Evolutionary conservation across 2,329 filamentous ascomycete species (phyloP), one percentile per base, ranked within the genome.

Genomic region (Chaetomiaceae sp.): DNA sequence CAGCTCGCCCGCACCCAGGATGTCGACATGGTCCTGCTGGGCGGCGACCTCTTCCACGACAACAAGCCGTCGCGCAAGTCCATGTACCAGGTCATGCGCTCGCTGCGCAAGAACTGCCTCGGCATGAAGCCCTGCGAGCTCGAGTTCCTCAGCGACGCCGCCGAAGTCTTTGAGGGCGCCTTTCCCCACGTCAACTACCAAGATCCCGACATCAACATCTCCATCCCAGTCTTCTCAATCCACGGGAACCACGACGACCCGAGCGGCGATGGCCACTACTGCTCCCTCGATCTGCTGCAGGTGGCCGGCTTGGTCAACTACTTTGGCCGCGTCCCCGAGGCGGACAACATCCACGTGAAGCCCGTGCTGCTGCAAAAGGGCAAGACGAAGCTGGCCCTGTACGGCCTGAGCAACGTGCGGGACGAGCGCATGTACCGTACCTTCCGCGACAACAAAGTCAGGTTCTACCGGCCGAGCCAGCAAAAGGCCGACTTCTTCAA

Each of bases 181-280:
- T 95, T 96, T 66, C 86, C 90, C 46, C 88, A 96, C 68, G 92
- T 96, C 71, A 99, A 99, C 71, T 99, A 99, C 71, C 91, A 97
- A 70, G 94, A 99, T 65, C 84, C 89, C 22, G 90, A 99, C 64
- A 96, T 99, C 70, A 99, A 99, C 65, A 84, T 99, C 56, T 89
- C 91, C 1, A 96, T 97, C 52, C 94, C 94, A 0, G 91, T 99
- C 25, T 99, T 99, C 68, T 96, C 92, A 0, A 99, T 99, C 37
- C 95, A 99, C 64, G 94, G 94, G 42, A 99, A 99, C 65, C 94
- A 99, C 68, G 94, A 99, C 66, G 94, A 99, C 67, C 94, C 94
- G 0, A 95, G 91, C n/a, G 94, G 94, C 9, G 91, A 96, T 64
- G 94, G 91, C 11, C 89, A 95, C 67, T 86, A 87, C 60, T 95